A percentile compares a stretch with the other conserved stretches of the same genome.
These are phyloP conservation scores for Hibiscus tridactylites DNA, from an alignment of 345 rosid genomes.

Conservation along the genomic window DNA sequence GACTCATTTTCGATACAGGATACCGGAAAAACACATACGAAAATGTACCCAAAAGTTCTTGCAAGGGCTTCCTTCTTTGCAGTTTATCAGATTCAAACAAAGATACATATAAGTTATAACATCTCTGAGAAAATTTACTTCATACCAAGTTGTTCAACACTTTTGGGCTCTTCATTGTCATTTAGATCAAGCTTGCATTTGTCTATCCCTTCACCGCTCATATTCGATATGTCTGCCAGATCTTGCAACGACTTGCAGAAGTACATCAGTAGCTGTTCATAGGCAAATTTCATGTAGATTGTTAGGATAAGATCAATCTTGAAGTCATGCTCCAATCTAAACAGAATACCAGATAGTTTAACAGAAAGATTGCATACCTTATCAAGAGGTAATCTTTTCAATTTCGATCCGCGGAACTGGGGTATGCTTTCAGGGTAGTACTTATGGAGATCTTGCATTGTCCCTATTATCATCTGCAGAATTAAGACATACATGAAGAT, in stretches of 20 bases:
- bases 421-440: conserved; percentile 41
- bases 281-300: background rate
- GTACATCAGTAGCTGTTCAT: conserved; percentile 32
- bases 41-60: background rate
- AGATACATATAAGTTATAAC: background rate
- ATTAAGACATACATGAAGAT: conserved; percentile 8
- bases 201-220: conserved; percentile 40
- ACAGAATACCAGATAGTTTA: background rate
- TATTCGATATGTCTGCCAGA: conserved; percentile 41
- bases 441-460: conserved; percentile 47
- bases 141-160: conserved; percentile 38
- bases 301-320: background rate
- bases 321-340: background rate
- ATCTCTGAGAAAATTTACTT: background rate
- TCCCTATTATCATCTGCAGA: conserved; percentile 39
- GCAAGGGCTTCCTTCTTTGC: background rate
- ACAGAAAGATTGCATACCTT: background rate
- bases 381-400: conserved; percentile 17
- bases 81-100: background rate
- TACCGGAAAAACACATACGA: background rate
- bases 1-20: background rate
- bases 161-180: conserved; percentile 13
- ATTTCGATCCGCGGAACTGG: conserved; percentile 19
- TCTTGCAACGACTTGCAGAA: conserved; percentile 39
- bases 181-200: conserved; percentile 16